Base-by-base conservation (phyloP, 805 yeast species). In the Kurtzmaniella fragi region DNA sequence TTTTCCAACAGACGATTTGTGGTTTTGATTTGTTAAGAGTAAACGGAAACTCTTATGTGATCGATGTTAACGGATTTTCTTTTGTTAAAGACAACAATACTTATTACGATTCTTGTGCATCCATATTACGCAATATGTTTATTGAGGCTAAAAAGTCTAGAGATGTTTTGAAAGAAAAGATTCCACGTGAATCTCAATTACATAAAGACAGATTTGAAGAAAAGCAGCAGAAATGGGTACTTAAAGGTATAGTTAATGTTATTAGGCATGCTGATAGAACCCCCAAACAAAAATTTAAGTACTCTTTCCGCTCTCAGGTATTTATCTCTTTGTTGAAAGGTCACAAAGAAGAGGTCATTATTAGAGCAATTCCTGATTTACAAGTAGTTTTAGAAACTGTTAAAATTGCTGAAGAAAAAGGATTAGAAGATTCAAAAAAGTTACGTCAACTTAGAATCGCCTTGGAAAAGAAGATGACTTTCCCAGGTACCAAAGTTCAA, bases 261-360 rank as follows among this genome's bases (percentile, higher is more conserved):
- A 83, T 93, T 39, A 79, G 99, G 50, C 99, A 93, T 62, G 99
- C 98, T 6, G 99, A 93, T 59, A 78, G 99, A 58, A 93, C 99
- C 0, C 99, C 99, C 12, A 93, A 93, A 60, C 99, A 93, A 65
- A 93, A 93, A 60, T 87, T 93, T 68, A 93, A 93, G 58, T 95
- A 88, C 62, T 89, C 97, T 0, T 93, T 93, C 69, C 82, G 83
- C 48, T 82, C 95, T 2, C 90, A 88, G 5, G 73, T 87, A 9
- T 93, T 93, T 55, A 80, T 89, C 32, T 86, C 93, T 0, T 62
- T 93, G 40, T 67, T 93, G 48, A 91, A 91, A 60, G 98, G 97
- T 2, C 95, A 93, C 55, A 88, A 84, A 49, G 96, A 89, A 54
- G 99, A 93, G 56, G 96, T 93, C 15, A 93, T 93, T 39, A 90